A percentile compares a stretch with the other conserved stretches of the same genome.
Evolutionary conservation across 1,284 basidiomycete genomes (phyloP).

Genomic region (Fomitopsis palustris): DNA sequence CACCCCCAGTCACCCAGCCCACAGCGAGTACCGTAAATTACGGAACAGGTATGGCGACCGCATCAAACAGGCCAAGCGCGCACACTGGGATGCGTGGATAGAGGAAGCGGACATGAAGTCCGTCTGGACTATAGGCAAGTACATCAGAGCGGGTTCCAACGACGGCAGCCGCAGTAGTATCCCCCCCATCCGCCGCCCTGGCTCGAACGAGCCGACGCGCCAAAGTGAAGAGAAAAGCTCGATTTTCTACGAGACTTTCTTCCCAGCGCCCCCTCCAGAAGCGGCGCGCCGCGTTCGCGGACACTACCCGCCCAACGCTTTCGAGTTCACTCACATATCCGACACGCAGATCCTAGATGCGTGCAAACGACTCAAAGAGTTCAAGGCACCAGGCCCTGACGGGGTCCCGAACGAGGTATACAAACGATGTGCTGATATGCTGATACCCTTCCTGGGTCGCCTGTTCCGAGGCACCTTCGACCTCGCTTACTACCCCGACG

Average conservation of each 20-base stretch:
- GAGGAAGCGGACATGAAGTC: too few relatives aligned
- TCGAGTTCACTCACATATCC: conserved; percentile 19
- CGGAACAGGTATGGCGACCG: conserved; percentile 26
- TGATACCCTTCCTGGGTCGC: conserved; percentile 23
- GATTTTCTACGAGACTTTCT: conserved; percentile 28
- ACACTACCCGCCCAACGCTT: conserved; percentile 10
- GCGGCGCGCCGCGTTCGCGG: conserved; percentile 14
- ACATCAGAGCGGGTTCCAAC: conserved; percentile 19
- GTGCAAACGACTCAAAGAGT: conserved; percentile 15
- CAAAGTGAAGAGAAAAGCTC: conserved; percentile 27
- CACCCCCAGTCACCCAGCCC: conserved; percentile 23
- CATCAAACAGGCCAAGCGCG: conserved; percentile 27
- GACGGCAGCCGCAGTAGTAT: conserved; percentile 31
- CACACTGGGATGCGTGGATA: conserved; percentile 26
- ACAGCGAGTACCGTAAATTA: conserved; percentile 16
- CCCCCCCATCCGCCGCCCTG: conserved; percentile 21
- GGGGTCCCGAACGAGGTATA: conserved; percentile 27
- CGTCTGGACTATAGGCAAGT: conserved; percentile 7
- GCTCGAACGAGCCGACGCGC: too few relatives aligned
- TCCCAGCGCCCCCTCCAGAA: conserved; percentile 17
- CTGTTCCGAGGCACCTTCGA: conserved; percentile 29
- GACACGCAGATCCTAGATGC: conserved; percentile 17
- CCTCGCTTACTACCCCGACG: conserved; percentile 25
- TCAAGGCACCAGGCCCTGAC: conserved; percentile 20
- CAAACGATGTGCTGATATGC: conserved; percentile 19